phyloP scores from a whole-genome alignment of 1,284 basidiomycete species.

The Kalmanozyma brasiliensis region DNA sequence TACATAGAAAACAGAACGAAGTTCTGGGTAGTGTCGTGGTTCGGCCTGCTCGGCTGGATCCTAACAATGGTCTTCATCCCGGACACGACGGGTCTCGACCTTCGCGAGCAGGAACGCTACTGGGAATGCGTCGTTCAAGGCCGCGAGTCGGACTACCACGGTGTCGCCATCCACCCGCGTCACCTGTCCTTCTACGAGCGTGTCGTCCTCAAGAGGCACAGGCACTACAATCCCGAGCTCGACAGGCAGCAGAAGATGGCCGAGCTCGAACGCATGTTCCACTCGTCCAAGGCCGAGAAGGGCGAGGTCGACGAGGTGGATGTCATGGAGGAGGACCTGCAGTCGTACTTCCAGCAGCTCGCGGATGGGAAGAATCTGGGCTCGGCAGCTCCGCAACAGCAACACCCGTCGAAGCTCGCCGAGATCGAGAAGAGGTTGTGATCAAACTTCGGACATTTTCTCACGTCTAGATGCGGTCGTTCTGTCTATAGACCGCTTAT shows the following conservation, averaged over 20 bases:
- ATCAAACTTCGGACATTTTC: no score
- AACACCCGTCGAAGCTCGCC: slow-evolving; percentile 57
- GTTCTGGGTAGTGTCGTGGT: slow-evolving; percentile 73
- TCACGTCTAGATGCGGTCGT: no score
- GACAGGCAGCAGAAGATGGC: slow-evolving; percentile 71
- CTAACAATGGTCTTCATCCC: slow-evolving; percentile 71
- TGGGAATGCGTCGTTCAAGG: slow-evolving; percentile 72
- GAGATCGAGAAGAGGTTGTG: slow-evolving; percentile 51
- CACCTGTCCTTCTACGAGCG: slow-evolving; percentile 71
- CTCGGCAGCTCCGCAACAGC: slow-evolving; percentile 6
- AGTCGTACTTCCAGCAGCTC: slow-evolving; percentile 56
- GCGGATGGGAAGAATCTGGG: slow-evolving; percentile 47
- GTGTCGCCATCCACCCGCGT: slow-evolving; percentile 72
- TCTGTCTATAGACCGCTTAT: no score
- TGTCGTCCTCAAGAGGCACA: slow-evolving; percentile 71
- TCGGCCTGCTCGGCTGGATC: slow-evolving; percentile 71
- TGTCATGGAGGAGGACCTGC: slow-evolving; percentile 54
- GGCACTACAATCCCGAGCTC: slow-evolving; percentile 71
- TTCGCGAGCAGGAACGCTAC: slow-evolving; percentile 73
- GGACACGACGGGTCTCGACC: slow-evolving; percentile 73
- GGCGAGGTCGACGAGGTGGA: slow-evolving; percentile 23
- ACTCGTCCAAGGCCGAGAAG: slow-evolving; percentile 47
- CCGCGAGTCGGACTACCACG: slow-evolving; percentile 71
- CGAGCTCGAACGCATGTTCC: slow-evolving; percentile 71
- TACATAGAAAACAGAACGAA: slow-evolving; percentile 69